Evolutionary conservation across 73 alveolate species (phyloP).

Genomic region (Paramecium octaurelia): DNA sequence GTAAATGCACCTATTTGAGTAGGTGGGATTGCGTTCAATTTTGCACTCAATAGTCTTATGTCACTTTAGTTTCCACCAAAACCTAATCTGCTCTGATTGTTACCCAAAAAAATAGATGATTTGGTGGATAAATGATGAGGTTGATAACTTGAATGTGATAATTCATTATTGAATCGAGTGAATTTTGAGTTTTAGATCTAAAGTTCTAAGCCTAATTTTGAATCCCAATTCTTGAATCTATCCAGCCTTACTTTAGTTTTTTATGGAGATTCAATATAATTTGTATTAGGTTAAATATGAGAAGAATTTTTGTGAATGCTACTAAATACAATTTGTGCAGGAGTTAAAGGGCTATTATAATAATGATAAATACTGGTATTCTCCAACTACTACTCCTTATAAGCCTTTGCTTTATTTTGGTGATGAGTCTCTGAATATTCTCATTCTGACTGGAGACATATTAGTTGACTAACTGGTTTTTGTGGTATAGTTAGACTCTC

Average conservation of each 20-base stretch:
- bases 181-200: not conserved
- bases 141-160: not conserved
- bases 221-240: constrained; percentile 33
- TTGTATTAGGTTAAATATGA: not conserved
- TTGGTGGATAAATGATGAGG: not conserved
- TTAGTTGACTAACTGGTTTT: not conserved
- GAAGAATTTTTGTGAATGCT: not conserved
- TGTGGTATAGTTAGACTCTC: not conserved
- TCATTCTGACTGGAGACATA: constrained; percentile 1
- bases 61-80: constrained; percentile 2
- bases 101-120: not conserved
- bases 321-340: not conserved
- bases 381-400: constrained; percentile 10
- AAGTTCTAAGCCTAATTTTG: not conserved
- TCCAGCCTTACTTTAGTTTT: not conserved
- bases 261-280: constrained; percentile 8
- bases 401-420: not conserved
- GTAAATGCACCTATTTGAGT: not conserved
- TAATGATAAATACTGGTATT: not conserved
- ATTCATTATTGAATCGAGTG: not conserved
- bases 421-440: constrained; percentile 23
- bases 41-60: not conserved
- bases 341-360: not conserved
- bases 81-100: not conserved
- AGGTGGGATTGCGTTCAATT: not conserved